A percentile compares a stretch with the other conserved stretches of the same genome.
These are phyloP conservation scores for Tulasnella sp. DNA, from an alignment of 768 basidiomycete genomes.

Conservation along the genomic window DNA sequence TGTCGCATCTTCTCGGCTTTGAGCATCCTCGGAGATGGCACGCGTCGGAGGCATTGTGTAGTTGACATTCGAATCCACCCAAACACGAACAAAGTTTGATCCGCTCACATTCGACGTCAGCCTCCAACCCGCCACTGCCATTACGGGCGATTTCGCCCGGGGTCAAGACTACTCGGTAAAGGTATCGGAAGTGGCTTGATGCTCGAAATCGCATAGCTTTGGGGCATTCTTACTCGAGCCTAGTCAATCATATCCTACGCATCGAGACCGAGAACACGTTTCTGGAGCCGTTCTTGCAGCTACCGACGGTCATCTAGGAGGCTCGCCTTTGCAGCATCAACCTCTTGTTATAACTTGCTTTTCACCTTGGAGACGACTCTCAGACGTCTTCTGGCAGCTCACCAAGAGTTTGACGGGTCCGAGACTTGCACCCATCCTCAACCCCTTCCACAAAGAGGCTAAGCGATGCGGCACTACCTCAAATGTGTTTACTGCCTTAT, in stretches of 20 bases:
- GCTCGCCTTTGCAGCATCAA: neutral
- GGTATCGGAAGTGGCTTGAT: neutral
- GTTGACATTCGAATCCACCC: neutral
- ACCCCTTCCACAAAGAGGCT: neutral
- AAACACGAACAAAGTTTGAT: conserved; percentile 10
- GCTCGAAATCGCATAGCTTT: neutral
- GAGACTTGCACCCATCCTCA: neutral
- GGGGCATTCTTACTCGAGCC: neutral
- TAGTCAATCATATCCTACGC: no score
- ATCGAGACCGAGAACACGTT: no score
- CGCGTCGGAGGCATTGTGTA: neutral
- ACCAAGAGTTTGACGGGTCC: neutral
- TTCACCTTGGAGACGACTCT: neutral
- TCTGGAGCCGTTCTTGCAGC: neutral
- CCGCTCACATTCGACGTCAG: neutral
- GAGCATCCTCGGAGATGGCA: neutral
- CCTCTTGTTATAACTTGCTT: neutral
- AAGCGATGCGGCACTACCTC: neutral
- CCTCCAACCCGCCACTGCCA: neutral
- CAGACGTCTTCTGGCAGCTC: neutral
- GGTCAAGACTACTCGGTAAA: neutral
- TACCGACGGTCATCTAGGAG: neutral
- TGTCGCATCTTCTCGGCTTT: neutral
- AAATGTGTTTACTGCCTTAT: neutral
- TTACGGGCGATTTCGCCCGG: neutral